Conservation (phyloP, 345 rosid species). For the Hibiscus trionum region DNA sequence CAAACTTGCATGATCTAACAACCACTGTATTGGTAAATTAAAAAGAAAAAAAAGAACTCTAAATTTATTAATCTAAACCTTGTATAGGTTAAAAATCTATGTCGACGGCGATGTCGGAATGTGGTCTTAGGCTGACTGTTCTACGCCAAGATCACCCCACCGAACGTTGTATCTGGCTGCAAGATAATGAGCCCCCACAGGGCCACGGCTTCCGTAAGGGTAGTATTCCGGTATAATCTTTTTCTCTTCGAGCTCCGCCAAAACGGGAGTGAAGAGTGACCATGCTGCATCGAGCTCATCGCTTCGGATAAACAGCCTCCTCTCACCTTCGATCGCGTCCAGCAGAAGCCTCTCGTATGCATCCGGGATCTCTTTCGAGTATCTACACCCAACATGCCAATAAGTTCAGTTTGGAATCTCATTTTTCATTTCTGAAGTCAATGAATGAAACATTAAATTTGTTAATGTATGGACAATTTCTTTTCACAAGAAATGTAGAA, state of each 20-base stretch:
- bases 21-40: not conserved
- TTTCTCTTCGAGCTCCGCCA: slow-evolving; percentile 79
- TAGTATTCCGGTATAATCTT: slow-evolving; percentile 76
- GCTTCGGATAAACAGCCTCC: slow-evolving; percentile 90
- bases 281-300: slow-evolving; percentile 98
- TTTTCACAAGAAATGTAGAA: not conserved
- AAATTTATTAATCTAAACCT: not conserved
- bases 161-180: slow-evolving; percentile 86
- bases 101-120: not conserved
- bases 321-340: slow-evolving; percentile 95
- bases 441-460: not conserved
- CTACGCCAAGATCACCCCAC: slow-evolving; percentile 82
- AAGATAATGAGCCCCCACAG: slow-evolving; percentile 97
- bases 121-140: slow-evolving; percentile 28
- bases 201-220: slow-evolving; percentile 98
- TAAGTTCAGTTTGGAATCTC: not conserved
- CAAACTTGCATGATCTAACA: not conserved
- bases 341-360: slow-evolving; percentile 95
- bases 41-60: not conserved
- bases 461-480: not conserved
- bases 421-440: not conserved
- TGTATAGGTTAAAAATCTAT: not conserved
- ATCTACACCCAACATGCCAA: slow-evolving; percentile 29
- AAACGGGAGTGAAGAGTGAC: slow-evolving; percentile 73
- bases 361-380: slow-evolving; percentile 94